Percentiles rank a stretch among this genome's conserved stretches.
phyloP scores from a whole-genome alignment of 2,329 filamentous ascomycete species.

The Trichoderma cornu-damae region DNA sequence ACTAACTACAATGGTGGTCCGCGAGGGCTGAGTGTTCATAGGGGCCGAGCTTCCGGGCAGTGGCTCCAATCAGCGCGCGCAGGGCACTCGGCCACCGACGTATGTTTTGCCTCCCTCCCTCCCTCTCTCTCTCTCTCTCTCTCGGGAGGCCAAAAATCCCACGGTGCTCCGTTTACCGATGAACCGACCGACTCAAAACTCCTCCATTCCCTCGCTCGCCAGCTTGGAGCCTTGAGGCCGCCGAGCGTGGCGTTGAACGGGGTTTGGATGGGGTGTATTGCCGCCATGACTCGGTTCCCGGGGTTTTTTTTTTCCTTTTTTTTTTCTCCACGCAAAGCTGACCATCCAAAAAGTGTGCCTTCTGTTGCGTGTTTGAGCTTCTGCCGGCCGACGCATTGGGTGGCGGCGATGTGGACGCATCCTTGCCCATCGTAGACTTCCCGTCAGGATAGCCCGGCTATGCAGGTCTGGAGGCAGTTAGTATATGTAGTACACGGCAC shows the following conservation, averaged over 20 bases:
- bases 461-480: background rate
- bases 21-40: background rate
- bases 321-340: background rate
- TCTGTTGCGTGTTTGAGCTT: background rate
- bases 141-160: background rate
- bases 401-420: slow-evolving; percentile 1
- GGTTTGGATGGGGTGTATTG: too few species aligned
- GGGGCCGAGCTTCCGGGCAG: background rate
- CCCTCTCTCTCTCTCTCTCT: too few species aligned
- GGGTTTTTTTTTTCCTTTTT: too few species aligned
- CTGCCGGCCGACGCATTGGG: slow-evolving; percentile 1
- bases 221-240: background rate
- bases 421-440: background rate
- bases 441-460: background rate
- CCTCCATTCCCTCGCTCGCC: too few species aligned
- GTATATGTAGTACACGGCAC: too few species aligned
- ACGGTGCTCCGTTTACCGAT: background rate
- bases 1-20: background rate
- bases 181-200: too few species aligned
- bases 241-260: slow-evolving; percentile 6
- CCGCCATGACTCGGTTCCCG: slow-evolving; percentile 2
- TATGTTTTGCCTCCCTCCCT: too few species aligned
- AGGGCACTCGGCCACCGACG: slow-evolving; percentile 7
- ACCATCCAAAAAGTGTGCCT: background rate
- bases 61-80: slow-evolving; percentile 7